Percentiles rank a stretch among this genome's conserved stretches.
These are phyloP conservation scores for Naganishia friedmannii DNA, from an alignment of 768 basidiomycete genomes.

Conservation along the genomic window DNA sequence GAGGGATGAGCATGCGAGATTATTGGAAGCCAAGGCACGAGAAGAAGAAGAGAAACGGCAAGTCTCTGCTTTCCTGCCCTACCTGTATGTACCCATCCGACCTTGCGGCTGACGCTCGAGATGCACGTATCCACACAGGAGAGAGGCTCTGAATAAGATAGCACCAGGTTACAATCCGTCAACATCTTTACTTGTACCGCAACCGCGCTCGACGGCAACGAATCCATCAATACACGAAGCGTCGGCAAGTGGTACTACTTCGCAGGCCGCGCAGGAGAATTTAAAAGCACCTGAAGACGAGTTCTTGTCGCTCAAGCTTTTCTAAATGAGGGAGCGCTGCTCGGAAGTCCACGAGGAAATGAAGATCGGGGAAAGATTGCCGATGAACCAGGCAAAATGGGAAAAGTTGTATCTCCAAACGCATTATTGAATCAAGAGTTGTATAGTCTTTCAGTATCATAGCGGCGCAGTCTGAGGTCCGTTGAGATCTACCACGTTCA, in stretches of 20 bases:
- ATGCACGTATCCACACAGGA: conserved; percentile 30
- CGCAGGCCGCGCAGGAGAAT: not conserved
- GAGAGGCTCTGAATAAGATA: conserved; percentile 42
- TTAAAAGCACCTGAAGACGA: conserved; percentile 9
- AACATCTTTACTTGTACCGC: conserved; percentile 23
- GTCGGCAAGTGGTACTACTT: not conserved
- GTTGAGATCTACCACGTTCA: too few relatives aligned
- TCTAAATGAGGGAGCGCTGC: not conserved
- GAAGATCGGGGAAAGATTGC: too few relatives aligned
- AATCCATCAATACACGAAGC: not conserved
- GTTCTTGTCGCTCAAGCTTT: conserved; percentile 11
- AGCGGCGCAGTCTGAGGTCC: too few relatives aligned
- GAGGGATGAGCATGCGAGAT: conserved; percentile 65
- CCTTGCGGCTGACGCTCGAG: too few relatives aligned
- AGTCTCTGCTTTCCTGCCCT: conserved; percentile 49
- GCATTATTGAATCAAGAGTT: too few relatives aligned
- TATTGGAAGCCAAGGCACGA: conserved; percentile 74
- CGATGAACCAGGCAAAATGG: too few relatives aligned
- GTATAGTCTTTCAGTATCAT: too few relatives aligned
- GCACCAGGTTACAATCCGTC: conserved; percentile 48
- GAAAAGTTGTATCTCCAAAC: too few relatives aligned
- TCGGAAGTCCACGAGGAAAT: not conserved
- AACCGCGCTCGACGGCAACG: conserved; percentile 6
- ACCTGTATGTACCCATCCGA: conserved; percentile 29
- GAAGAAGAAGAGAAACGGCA: conserved; percentile 58